Evolutionary conservation across 2,329 filamentous ascomycete genomes (phyloP).

Genomic region (Aspergillus caelatus): DNA sequence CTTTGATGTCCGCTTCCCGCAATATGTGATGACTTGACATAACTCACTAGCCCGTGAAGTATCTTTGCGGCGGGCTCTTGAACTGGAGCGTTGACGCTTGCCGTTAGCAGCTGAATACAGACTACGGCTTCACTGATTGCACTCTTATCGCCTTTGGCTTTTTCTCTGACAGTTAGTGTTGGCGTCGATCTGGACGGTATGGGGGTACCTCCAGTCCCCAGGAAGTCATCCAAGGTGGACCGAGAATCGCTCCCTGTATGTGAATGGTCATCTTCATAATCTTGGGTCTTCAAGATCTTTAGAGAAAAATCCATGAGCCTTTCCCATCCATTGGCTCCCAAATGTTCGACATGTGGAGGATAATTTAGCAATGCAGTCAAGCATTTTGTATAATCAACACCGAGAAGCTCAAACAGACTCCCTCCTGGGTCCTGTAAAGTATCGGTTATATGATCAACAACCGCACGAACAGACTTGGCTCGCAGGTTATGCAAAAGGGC

Average conservation of each 20-base stretch:
- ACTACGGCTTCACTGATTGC: constrained; percentile 61
- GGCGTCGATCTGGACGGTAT: constrained; percentile 36
- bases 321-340: constrained; percentile 71
- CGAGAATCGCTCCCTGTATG: constrained; percentile 32
- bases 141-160: constrained; percentile 32
- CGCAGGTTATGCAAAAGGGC: constrained; percentile 70
- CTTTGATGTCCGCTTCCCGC: constrained; percentile 68
- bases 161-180: constrained; percentile 29
- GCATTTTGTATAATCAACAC: constrained; percentile 77
- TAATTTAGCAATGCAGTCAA: constrained; percentile 71
- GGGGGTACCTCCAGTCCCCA: constrained; percentile 30
- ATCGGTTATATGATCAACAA: constrained; percentile 81
- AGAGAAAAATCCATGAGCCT: constrained; percentile 70
- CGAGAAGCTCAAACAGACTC: constrained; percentile 68
- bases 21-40: constrained; percentile 63
- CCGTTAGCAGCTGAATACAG: constrained; percentile 66
- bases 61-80: constrained; percentile 59
- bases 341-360: constrained; percentile 77
- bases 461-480: constrained; percentile 73
- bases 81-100: constrained; percentile 69
- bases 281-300: constrained; percentile 55
- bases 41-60: constrained; percentile 58
- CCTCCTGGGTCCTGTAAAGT: constrained; percentile 66
- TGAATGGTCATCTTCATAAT: constrained; percentile 31
- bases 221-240: constrained; percentile 30